Base-by-base conservation (phyloP, 1,284 basidiomycete species). In the Microbotryomycetes sp. region DNA sequence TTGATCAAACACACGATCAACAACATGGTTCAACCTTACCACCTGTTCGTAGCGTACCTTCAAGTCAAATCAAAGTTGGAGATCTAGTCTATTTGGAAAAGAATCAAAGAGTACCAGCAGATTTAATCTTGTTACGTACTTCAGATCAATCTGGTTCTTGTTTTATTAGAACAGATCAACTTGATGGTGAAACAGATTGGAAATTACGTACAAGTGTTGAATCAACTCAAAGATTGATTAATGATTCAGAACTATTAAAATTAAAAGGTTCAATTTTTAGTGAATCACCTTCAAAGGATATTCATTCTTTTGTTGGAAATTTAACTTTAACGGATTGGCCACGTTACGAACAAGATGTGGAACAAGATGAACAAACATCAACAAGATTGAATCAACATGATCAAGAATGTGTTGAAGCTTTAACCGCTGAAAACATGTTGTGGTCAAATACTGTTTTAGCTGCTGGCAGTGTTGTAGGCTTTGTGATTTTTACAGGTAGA, bases 151-250 rank as follows among this genome's bases (percentile, higher is more conserved):
- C 86, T 32, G 96, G 96, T 2, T 93, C 92, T 1, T 97, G 94
- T 75, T 99, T 98, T 76, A 89, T 99, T 57, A 82, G 94, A 5
- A 99, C 96, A 0, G 96, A 99, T 76, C 96, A 98, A 74, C 81
- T 99, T 12, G 96, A 99, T 70, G 96, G 96, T 49, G 96, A 99
- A 77, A 99, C 96, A 1, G 96, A 98, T 72, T 98, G 96, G 96
- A 99, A 99, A 76, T 79, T 97, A 54, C 85, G 90, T 12, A 86
- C 97, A 1, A 93, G 94, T 0, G 86, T 96, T 3, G 83, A 86
- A 1, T 81, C 86, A 28, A 90, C 87, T 30, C 92, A 97, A 77
- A 84, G 84, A 70, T 76, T 94, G 63, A 79, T 79, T 0, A 83
- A 80, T 46, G 80, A 88, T 69, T 78, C 78, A 22, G 86, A 86